phyloP scores from a whole-genome alignment of 2,329 filamentous ascomycete species.

The Macroventuria anomochaeta region DNA sequence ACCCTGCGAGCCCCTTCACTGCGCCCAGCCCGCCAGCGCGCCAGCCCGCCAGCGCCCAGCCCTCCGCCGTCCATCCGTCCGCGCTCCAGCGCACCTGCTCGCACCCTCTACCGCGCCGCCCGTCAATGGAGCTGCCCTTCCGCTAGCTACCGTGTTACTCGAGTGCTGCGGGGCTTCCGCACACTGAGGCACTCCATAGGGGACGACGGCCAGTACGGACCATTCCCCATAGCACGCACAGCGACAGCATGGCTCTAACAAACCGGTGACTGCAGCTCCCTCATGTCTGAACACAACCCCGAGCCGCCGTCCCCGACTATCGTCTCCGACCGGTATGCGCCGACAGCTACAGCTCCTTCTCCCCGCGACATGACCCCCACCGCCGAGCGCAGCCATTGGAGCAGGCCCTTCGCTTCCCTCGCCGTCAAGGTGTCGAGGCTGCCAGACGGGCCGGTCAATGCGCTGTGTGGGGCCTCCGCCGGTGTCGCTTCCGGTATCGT shows the following conservation, averaged over 20 bases:
- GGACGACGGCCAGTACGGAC: constrained; percentile 49
- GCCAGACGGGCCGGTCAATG: constrained; percentile 71
- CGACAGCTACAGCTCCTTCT: constrained; percentile 21
- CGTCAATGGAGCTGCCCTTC: constrained; percentile 52
- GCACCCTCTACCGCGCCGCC: constrained; percentile 19
- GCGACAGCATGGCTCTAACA: constrained; percentile 27
- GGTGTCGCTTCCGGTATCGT: constrained; percentile 93
- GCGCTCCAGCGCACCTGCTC: not conserved
- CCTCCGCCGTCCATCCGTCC: not conserved
- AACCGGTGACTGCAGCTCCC: constrained; percentile 34
- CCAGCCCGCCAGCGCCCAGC: constrained; percentile 3
- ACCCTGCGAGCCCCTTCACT: constrained; percentile 4
- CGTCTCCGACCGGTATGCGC: constrained; percentile 44
- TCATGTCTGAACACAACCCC: constrained; percentile 47
- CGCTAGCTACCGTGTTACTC: constrained; percentile 51
- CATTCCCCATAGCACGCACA: not conserved
- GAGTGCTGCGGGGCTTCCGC: constrained; percentile 53
- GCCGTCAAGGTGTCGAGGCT: constrained; percentile 54
- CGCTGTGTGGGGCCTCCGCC: constrained; percentile 83
- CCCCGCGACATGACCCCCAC: constrained; percentile 31
- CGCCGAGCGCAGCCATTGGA: constrained; percentile 23
- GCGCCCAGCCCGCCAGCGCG: constrained; percentile 7
- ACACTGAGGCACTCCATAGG: constrained; percentile 49
- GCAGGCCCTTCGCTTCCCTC: constrained; percentile 41
- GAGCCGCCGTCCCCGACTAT: constrained; percentile 47